phyloP scores from a whole-genome alignment of 371 early-diverging fungal genomes.

The Mortierella sp. region DNA sequence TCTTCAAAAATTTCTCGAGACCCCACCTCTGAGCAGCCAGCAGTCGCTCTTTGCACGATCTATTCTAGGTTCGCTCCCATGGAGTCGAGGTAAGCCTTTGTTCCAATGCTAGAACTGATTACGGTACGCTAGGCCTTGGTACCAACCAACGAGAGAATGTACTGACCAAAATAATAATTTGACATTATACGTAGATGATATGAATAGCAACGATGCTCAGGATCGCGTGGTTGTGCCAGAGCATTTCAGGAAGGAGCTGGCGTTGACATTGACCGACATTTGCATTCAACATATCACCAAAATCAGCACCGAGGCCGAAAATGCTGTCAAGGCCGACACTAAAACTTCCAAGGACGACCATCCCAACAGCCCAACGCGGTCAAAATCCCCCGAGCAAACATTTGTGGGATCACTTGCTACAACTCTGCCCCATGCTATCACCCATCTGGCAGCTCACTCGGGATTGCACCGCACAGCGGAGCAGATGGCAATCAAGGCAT shows the following conservation, averaged over 20 bases:
- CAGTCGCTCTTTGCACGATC: conserved; percentile 61
- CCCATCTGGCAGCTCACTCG: conserved; percentile 51
- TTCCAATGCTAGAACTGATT: not conserved
- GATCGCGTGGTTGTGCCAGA: conserved; percentile 5
- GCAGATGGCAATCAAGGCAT: conserved; percentile 37
- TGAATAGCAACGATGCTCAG: not conserved
- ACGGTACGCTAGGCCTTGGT: too few relatives aligned
- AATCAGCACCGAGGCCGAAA: conserved; percentile 21
- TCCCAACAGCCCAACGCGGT: not conserved
- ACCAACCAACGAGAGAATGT: too few relatives aligned
- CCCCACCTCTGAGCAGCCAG: conserved; percentile 37
- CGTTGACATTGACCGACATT: conserved; percentile 35
- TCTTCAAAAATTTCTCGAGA: conserved; percentile 59
- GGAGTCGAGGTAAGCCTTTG: conserved; percentile 29
- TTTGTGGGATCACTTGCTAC: conserved; percentile 45
- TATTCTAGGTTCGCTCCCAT: conserved; percentile 63
- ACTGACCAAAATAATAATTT: not conserved
- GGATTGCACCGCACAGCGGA: conserved; percentile 34
- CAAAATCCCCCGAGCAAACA: conserved; percentile 36
- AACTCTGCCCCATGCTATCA: conserved; percentile 56
- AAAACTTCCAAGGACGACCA: conserved; percentile 11
- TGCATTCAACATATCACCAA: conserved; percentile 28
- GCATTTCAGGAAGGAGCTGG: conserved; percentile 28
- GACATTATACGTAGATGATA: not conserved
- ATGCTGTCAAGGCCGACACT: conserved; percentile 47